A percentile compares a stretch with the other conserved stretches of the same genome.
These are phyloP conservation scores for Hypericum androsaemum DNA, from an alignment of 345 rosid species.

Conservation along the genomic window DNA sequence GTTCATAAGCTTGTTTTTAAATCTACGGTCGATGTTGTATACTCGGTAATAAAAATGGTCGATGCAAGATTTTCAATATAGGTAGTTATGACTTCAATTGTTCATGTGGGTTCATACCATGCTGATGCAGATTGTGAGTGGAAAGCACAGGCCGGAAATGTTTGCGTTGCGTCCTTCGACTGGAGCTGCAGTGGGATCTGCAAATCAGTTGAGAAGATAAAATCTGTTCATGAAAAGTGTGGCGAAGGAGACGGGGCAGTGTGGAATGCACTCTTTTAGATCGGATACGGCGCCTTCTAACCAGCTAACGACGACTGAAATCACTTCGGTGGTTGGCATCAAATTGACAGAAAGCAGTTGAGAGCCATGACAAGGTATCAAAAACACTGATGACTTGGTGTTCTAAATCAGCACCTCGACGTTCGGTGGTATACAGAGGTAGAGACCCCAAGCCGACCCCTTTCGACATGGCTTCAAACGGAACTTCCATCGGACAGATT, in stretches of 20 bases:
- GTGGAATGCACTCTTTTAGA: slow-evolving; percentile 49
- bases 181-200: slow-evolving; percentile 99
- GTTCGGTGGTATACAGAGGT: too few relatives aligned
- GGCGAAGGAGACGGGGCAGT: slow-evolving; percentile 88
- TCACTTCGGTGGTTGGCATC: too few relatives aligned
- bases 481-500: too few relatives aligned
- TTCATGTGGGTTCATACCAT: not conserved
- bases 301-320: too few relatives aligned
- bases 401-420: too few relatives aligned
- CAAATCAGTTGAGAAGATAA: slow-evolving; percentile 86
- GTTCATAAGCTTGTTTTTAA: not conserved
- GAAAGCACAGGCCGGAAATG: slow-evolving; percentile 91
- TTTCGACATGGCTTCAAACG: too few relatives aligned
- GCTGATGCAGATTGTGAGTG: slow-evolving; percentile 68
- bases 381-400: too few relatives aligned
- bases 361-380: too few relatives aligned
- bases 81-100: not conserved
- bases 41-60: not conserved
- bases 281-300: not conserved
- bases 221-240: slow-evolving; percentile 67
- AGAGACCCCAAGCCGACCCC: too few relatives aligned
- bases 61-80: not conserved
- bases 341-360: too few relatives aligned
- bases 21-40: not conserved
- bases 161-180: slow-evolving; percentile 85